Conservation (phyloP, 331 rosid species). For the Quercus lobata region DNA sequence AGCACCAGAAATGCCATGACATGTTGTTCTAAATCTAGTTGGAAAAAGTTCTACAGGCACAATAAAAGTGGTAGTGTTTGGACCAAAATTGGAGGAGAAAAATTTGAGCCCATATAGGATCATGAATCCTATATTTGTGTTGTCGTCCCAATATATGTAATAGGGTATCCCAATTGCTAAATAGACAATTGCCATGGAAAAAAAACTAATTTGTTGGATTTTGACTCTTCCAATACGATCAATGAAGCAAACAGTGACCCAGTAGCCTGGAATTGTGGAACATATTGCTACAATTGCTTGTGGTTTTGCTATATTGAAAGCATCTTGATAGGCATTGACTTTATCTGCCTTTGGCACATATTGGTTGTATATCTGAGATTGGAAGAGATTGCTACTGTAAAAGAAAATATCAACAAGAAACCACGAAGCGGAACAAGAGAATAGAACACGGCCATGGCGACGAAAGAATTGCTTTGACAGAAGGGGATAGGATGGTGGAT, state of each 20-base stretch:
- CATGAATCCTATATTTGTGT: slow-evolving; percentile 24
- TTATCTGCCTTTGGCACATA: slow-evolving; percentile 13
- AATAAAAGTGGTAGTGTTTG: slow-evolving; percentile 35
- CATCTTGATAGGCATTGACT: slow-evolving; percentile 37
- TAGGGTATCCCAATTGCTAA: slow-evolving; percentile 34
- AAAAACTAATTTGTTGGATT: slow-evolving; percentile 29
- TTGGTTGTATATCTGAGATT: slow-evolving; percentile 39
- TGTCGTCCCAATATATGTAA: slow-evolving; percentile 27
- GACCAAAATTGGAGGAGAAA: slow-evolving; percentile 41
- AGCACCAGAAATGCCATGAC: background rate
- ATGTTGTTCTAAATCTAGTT: slow-evolving; percentile 31
- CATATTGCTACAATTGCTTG: slow-evolving; percentile 38
- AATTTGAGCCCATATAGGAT: slow-evolving; percentile 29
- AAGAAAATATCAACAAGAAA: slow-evolving; percentile 4
- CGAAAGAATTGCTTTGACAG: slow-evolving; percentile 44
- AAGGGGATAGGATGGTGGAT: no score
- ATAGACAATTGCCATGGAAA: slow-evolving; percentile 35
- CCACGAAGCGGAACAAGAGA: slow-evolving; percentile 52
- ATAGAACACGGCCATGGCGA: slow-evolving; percentile 59
- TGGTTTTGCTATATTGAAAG: slow-evolving; percentile 30
- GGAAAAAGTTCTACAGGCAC: slow-evolving; percentile 36
- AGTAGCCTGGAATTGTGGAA: slow-evolving; percentile 41
- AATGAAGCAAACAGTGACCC: slow-evolving; percentile 33
- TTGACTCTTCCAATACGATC: slow-evolving; percentile 32
- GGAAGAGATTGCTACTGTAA: slow-evolving; percentile 70